phyloP scores from a whole-genome alignment of 1,284 basidiomycete species.

The Ceratobasidium sp. region DNA sequence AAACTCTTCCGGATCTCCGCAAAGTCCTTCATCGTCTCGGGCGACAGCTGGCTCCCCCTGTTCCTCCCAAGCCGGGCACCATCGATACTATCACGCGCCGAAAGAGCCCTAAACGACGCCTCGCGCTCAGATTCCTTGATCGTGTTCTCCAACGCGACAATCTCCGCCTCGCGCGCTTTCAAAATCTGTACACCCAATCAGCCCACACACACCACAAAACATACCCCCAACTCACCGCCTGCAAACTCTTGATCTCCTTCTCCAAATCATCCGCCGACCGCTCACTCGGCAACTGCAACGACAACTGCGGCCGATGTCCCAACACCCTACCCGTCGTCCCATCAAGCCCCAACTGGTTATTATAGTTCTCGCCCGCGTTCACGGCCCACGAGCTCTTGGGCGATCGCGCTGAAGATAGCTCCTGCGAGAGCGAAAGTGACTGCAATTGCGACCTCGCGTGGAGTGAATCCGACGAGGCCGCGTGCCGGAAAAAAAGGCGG shows the following conservation, averaged over 20 bases:
- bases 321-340: not conserved
- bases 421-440: slow-evolving; percentile 83
- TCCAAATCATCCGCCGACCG: slow-evolving; percentile 86
- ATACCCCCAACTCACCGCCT: slow-evolving; percentile 66
- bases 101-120: slow-evolving; percentile 43
- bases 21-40: slow-evolving; percentile 77
- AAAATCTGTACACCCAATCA: slow-evolving; percentile 63
- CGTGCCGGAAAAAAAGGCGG: slow-evolving; percentile 86
- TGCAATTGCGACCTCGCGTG: slow-evolving; percentile 74
- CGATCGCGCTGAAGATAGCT: slow-evolving; percentile 90
- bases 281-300: slow-evolving; percentile 53
- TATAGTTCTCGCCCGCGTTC: slow-evolving; percentile 66
- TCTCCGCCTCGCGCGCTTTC: slow-evolving; percentile 89
- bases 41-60: slow-evolving; percentile 65
- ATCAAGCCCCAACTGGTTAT: slow-evolving; percentile 43
- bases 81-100: slow-evolving; percentile 24
- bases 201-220: not conserved
- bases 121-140: slow-evolving; percentile 62
- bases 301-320: slow-evolving; percentile 37
- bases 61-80: too few species aligned
- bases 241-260: slow-evolving; percentile 91
- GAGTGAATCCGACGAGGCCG: slow-evolving; percentile 85
- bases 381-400: slow-evolving; percentile 79
- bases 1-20: slow-evolving; percentile 74
- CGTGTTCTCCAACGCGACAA: slow-evolving; percentile 78